phyloP scores from a whole-genome alignment of 1,284 basidiomycete genomes.

The Megacollybia platyphylla region DNA sequence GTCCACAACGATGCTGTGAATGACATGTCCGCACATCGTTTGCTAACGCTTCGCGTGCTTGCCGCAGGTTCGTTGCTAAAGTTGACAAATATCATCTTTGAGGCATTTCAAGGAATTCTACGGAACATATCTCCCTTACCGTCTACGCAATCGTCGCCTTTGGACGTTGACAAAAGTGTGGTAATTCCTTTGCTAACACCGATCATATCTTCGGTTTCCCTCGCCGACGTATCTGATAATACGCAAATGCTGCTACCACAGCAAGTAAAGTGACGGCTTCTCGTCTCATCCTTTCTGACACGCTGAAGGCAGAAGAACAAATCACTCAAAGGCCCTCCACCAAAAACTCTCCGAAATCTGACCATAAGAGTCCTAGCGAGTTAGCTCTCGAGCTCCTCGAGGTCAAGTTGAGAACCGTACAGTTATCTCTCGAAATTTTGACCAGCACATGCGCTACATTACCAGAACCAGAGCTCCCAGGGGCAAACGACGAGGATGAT shows the following conservation, averaged over 20 bases:
- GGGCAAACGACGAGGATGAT: constrained; percentile 19
- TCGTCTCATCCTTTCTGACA: constrained; percentile 1
- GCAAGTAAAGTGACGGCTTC: constrained; percentile 26
- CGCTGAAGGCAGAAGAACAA: constrained; percentile 29
- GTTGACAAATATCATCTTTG: background rate
- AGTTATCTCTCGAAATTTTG: constrained; percentile 75
- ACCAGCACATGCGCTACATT: constrained; percentile 82
- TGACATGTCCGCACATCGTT: constrained; percentile 32
- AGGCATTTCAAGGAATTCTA: constrained; percentile 39
- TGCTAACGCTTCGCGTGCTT: constrained; percentile 52
- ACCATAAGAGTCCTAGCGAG: constrained; percentile 62
- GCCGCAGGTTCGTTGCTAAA: constrained; percentile 42
- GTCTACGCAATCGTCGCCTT: constrained; percentile 43
- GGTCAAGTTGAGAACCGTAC: constrained; percentile 56
- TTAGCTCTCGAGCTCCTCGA: constrained; percentile 68
- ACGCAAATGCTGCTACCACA: constrained; percentile 43
- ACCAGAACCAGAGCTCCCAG: constrained; percentile 47
- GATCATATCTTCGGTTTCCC: constrained; percentile 50
- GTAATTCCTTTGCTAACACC: constrained; percentile 65
- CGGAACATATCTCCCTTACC: constrained; percentile 66
- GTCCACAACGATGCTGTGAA: constrained; percentile 22
- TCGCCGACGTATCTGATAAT: constrained; percentile 35
- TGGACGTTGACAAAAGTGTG: constrained; percentile 63
- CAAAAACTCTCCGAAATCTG: constrained; percentile 50
- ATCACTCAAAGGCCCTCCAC: constrained; percentile 44